Evolutionary conservation across 768 basidiomycete genomes (phyloP).

Genomic region (Lentinula boryana): DNA sequence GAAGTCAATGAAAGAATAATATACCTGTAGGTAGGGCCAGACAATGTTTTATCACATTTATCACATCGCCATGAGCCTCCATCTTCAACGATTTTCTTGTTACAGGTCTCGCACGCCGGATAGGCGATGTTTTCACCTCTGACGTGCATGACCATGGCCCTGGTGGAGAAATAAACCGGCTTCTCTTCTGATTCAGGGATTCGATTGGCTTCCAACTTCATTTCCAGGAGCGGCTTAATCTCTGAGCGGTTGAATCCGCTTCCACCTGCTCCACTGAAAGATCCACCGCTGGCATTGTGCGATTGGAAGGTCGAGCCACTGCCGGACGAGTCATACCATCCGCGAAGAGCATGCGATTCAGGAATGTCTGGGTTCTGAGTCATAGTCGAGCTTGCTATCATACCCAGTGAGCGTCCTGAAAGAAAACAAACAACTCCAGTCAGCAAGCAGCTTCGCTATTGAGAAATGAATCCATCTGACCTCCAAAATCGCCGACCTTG

Average conservation of each 20-base stretch:
- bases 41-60: slow-evolving; percentile 74
- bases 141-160: slow-evolving; percentile 86
- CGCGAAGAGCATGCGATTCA: slow-evolving; percentile 80
- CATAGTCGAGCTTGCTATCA: slow-evolving; percentile 78
- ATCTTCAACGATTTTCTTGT: slow-evolving; percentile 79
- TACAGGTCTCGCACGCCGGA: slow-evolving; percentile 83
- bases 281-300: slow-evolving; percentile 37
- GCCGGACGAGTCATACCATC: slow-evolving; percentile 86
- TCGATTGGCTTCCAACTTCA: slow-evolving; percentile 64
- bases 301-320: slow-evolving; percentile 61
- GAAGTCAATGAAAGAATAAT: slow-evolving; percentile 16
- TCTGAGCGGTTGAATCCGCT: slow-evolving; percentile 64
- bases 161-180: slow-evolving; percentile 70
- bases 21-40: slow-evolving; percentile 76
- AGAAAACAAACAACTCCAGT: background rate
- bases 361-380: slow-evolving; percentile 85
- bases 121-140: slow-evolving; percentile 79
- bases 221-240: slow-evolving; percentile 65
- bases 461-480: slow-evolving; percentile 25
- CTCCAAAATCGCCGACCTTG: slow-evolving; percentile 88
- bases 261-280: slow-evolving; percentile 22
- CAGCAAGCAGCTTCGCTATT: background rate
- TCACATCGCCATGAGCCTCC: slow-evolving; percentile 86
- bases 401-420: slow-evolving; percentile 76
- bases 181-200: slow-evolving; percentile 61